A percentile compares a stretch with the other conserved stretches of the same genome.
Evolutionary conservation across 768 basidiomycete genomes (phyloP).

Genomic region (Omphalotus guepiniiformis): DNA sequence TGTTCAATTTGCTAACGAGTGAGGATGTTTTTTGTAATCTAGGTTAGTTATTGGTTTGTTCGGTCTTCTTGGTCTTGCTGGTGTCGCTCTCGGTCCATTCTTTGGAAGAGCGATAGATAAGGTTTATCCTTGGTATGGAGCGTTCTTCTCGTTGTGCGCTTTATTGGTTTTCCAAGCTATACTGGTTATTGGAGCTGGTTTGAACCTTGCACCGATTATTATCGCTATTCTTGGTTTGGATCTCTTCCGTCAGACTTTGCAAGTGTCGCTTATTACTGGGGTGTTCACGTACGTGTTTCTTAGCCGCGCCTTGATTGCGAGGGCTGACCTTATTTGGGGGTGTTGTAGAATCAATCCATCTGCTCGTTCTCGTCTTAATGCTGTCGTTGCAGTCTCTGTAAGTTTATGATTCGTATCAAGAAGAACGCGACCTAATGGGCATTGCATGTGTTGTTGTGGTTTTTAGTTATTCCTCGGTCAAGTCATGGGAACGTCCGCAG

Average conservation of each 20-base stretch:
- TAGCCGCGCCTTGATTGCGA: conserved; percentile 22
- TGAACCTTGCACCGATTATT: conserved; percentile 47
- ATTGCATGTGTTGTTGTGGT: no score
- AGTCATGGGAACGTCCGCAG: conserved; percentile 54
- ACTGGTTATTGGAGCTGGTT: conserved; percentile 45
- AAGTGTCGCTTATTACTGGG: conserved; percentile 44
- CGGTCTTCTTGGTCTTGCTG: conserved; percentile 51
- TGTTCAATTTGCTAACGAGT: no score
- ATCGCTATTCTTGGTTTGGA: conserved; percentile 52
- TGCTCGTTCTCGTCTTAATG: conserved; percentile 61
- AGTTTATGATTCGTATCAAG: conserved; percentile 10
- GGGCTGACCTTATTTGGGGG: not conserved
- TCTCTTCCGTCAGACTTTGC: conserved; percentile 46
- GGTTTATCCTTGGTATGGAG: conserved; percentile 55
- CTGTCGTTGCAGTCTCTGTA: conserved; percentile 63
- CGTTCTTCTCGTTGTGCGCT: conserved; percentile 36
- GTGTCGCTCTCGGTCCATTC: conserved; percentile 46
- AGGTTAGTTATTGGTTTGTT: conserved; percentile 53
- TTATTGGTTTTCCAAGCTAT: conserved; percentile 39
- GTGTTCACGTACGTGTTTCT: conserved; percentile 39
- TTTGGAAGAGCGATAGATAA: conserved; percentile 50
- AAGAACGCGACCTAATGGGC: no score
- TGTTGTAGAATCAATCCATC: conserved; percentile 29
- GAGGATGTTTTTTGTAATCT: conserved; percentile 22
- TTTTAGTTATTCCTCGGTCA: conserved; percentile 55